Conservation (phyloP, 1,284 basidiomycete genomes). For the Trichosporon faecale region DNA sequence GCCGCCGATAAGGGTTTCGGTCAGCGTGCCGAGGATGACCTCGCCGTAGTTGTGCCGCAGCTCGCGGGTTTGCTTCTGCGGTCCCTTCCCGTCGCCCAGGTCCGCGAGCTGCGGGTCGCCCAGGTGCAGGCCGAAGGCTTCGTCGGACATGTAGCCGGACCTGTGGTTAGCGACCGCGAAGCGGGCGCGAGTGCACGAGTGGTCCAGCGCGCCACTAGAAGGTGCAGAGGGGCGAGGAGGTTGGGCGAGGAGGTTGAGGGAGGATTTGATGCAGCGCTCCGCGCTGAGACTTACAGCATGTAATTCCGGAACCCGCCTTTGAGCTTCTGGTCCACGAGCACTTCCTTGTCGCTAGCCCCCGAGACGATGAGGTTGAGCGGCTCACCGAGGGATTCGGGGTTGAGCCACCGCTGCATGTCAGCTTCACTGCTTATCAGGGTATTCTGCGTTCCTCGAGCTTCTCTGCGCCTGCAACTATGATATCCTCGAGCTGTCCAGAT, state of each 20-base stretch:
- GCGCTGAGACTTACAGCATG: constrained; percentile 56
- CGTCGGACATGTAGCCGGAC: constrained; percentile 52
- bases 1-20: constrained; percentile 81
- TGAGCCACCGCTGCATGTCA: not conserved
- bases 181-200: not conserved
- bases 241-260: not conserved
- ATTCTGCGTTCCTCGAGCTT: not conserved
- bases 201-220: too few relatives aligned
- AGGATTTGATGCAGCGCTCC: not conserved
- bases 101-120: constrained; percentile 70
- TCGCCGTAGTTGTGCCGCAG: constrained; percentile 78
- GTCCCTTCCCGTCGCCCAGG: constrained; percentile 78
- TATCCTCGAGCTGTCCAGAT: too few relatives aligned
- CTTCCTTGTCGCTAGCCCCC: constrained; percentile 67
- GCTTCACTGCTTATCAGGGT: not conserved
- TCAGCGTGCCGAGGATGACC: constrained; percentile 70
- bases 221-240: too few relatives aligned
- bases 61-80: constrained; percentile 69
- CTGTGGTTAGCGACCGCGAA: constrained; percentile 19
- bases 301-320: constrained; percentile 81
- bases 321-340: constrained; percentile 62
- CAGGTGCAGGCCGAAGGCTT: constrained; percentile 78
- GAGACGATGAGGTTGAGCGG: constrained; percentile 84
- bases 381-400: constrained; percentile 61
- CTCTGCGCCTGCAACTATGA: not conserved